These are phyloP conservation scores for Phaeotremella skinneri DNA, from an alignment of 768 basidiomycete genomes.

Conservation along the genomic window DNA sequence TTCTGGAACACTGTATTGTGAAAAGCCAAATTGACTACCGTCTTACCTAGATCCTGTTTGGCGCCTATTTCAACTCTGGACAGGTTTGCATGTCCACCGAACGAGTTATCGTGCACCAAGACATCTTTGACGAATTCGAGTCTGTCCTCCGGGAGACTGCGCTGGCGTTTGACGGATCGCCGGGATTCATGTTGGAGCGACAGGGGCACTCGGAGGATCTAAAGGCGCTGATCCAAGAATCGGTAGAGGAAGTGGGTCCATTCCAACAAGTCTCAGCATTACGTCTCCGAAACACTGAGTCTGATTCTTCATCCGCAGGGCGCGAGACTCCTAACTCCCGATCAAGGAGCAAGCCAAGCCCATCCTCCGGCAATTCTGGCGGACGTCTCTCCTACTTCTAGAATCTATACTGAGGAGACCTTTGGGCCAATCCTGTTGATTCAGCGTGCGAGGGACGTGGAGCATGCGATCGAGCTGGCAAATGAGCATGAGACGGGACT, in stretches of 20 bases:
- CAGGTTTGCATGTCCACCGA: conserved; percentile 52
- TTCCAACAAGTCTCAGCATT: background rate
- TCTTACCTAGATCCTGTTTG: conserved; percentile 41
- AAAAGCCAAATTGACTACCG: background rate
- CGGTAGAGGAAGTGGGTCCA: conserved; percentile 23
- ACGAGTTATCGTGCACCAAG: conserved; percentile 42
- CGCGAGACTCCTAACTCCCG: background rate
- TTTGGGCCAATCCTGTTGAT: conserved; percentile 62
- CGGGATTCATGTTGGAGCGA: conserved; percentile 27
- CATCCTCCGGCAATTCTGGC: conserved; percentile 17
- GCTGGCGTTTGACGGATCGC: conserved; percentile 14
- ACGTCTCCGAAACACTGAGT: background rate
- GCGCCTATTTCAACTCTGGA: conserved; percentile 46
- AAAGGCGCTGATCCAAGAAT: conserved; percentile 21
- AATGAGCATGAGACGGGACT: conserved; percentile 61
- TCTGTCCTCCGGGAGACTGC: conserved; percentile 21
- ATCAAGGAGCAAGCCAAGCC: background rate
- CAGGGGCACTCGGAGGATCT: conserved; percentile 14
- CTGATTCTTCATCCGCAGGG: background rate
- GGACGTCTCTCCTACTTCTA: conserved; percentile 9
- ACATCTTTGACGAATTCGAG: conserved; percentile 29
- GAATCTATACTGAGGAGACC: conserved; percentile 54
- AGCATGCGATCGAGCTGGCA: conserved; percentile 54
- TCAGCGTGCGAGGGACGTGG: conserved; percentile 31
- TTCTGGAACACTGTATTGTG: background rate